Percentiles rank a stretch among this genome's conserved stretches.
phyloP scores from a whole-genome alignment of 257 asterid genomes.

The Solanum chaucha region DNA sequence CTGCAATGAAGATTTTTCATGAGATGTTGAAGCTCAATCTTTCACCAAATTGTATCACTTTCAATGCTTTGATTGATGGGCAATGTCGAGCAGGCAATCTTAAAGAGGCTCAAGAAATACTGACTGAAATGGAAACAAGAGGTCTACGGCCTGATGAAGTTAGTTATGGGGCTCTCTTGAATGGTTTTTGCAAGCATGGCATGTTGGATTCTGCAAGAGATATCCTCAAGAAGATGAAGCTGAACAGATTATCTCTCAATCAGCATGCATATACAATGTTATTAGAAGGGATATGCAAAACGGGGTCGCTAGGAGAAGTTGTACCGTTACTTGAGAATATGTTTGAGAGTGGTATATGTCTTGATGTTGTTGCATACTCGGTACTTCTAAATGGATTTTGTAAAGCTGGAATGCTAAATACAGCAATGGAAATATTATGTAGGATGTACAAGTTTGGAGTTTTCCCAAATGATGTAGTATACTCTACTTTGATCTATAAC shows the following conservation, averaged over 20 bases:
- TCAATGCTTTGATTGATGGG: slow-evolving; percentile 69
- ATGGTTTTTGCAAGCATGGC: slow-evolving; percentile 66
- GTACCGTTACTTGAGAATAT: slow-evolving; percentile 37
- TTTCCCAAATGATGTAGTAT: slow-evolving; percentile 39
- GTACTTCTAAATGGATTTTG: slow-evolving; percentile 75
- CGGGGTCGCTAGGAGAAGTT: slow-evolving; percentile 45
- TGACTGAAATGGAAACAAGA: slow-evolving; percentile 46
- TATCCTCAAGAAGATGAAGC: slow-evolving; percentile 45
- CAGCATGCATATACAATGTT: slow-evolving; percentile 47
- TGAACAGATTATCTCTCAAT: slow-evolving; percentile 32
- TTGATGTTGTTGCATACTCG: slow-evolving; percentile 68
- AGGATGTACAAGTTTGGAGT: slow-evolving; percentile 48
- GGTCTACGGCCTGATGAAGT: slow-evolving; percentile 59
- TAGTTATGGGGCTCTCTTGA: slow-evolving; percentile 66
- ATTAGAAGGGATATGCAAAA: slow-evolving; percentile 54
- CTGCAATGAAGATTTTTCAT: slow-evolving; percentile 49
- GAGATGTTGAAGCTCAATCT: slow-evolving; percentile 58
- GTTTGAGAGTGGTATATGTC: slow-evolving; percentile 32
- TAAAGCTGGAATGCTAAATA: slow-evolving; percentile 44
- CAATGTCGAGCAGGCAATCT: slow-evolving; percentile 52
- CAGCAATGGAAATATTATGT: slow-evolving; percentile 54
- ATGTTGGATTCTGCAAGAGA: slow-evolving; percentile 50
- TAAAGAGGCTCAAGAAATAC: slow-evolving; percentile 47
- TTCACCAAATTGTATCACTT: slow-evolving; percentile 58
- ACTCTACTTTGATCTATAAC: slow-evolving; percentile 52